A percentile compares a stretch with the other conserved stretches of the same genome.
phyloP scores from a whole-genome alignment of 1,284 basidiomycete genomes.

The Afroboletus lepidellus region DNA sequence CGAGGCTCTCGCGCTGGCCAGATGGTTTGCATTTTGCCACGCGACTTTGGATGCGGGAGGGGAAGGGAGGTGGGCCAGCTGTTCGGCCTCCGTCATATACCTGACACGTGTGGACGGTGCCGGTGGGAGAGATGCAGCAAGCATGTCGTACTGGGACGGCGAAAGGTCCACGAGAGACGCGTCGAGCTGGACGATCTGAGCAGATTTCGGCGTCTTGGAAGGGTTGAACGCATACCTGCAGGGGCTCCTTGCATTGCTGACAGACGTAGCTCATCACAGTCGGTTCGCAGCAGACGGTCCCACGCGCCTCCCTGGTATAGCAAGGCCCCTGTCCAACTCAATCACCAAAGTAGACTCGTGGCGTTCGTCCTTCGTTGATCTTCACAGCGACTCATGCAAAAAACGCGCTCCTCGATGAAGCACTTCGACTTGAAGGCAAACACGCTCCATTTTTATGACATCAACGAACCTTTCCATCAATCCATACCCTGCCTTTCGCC shows the following conservation, averaged over 20 bases:
- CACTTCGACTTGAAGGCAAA: constrained; percentile 14
- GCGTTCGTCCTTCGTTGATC: neutral
- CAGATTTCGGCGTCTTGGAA: constrained; percentile 9
- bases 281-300: neutral
- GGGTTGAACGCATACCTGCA: constrained; percentile 55
- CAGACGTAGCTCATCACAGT: constrained; percentile 61
- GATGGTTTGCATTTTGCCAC: constrained; percentile 54
- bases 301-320: neutral
- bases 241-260: constrained; percentile 85
- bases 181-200: constrained; percentile 59
- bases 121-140: constrained; percentile 69
- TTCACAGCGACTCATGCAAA: constrained; percentile 9
- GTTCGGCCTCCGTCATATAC: constrained; percentile 49
- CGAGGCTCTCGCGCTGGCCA: constrained; percentile 34
- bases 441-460: neutral
- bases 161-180: constrained; percentile 80
- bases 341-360: too few relatives aligned
- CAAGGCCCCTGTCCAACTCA: neutral
- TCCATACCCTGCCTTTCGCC: constrained; percentile 5
- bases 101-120: constrained; percentile 43
- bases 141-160: constrained; percentile 83
- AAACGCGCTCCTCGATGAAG: constrained; percentile 14
- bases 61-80: constrained; percentile 54
- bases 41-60: constrained; percentile 57
- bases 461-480: constrained; percentile 2